Evolutionary conservation across 2,329 filamentous ascomycete species (phyloP), one percentile per base, ranked within the genome.

Genomic region (Coniella lustricola): DNA sequence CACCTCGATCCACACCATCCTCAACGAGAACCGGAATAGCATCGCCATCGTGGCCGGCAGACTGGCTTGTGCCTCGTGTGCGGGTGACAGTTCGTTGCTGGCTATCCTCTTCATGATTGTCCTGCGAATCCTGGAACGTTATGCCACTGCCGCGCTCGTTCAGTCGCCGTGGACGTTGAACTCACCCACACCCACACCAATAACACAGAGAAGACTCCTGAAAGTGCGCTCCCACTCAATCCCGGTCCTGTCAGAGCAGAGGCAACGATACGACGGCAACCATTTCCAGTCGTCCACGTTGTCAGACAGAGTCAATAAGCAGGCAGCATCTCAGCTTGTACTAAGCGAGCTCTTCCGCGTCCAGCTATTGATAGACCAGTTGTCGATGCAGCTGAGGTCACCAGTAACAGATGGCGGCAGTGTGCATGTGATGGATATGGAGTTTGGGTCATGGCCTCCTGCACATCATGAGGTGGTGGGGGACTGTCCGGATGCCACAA

Each of bases 271-370:
- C 17, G 38, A 18, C 17, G 38, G 4, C 25, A 16, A 17, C 14
- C 14, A 3, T 33, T 7, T 25, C n/a, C 25, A 33, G 5, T 17
- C 20, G 16, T 33, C 40, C n/a, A 14, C 14, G 13, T 20, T 25
- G 5, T 12, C 17, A 7, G 40, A 34, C 13, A 33, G 20, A 17
- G 8, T 8, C 4, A 13, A 17, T 22, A 34, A 21, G 5, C 22
- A 25, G 9, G 31, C 21, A 3, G 10, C 18, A 14, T 52, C n/a
- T 10, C 64, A 66, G 54, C 46, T 60, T 20, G 57, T 67, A 17
- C 60, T 67, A 17, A 57, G 59, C 34, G 61, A 67, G 44, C 54
- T 67, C 25, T 60, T 66, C 46, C 60, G 59, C 20, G 62, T 62
- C 3, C 62, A 62, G 46, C 43, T 54, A 7, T 47, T 66, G 12